Base-by-base conservation (phyloP, 2,329 filamentous ascomycete species). In the Trichoderma sp. region DNA sequence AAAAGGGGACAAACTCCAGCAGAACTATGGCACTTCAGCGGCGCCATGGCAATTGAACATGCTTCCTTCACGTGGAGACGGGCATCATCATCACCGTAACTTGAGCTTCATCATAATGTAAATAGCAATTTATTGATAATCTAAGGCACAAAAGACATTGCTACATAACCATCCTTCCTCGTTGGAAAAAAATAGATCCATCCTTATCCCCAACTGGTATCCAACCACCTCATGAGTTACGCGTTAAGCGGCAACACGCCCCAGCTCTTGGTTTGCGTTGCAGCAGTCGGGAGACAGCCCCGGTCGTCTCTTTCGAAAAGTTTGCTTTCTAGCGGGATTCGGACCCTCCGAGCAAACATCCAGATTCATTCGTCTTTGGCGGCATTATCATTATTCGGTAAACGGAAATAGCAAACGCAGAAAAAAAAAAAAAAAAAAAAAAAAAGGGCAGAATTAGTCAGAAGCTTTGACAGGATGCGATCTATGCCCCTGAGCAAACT, bases 201-300 rank as follows among this genome's bases (percentile, higher is more conserved):
- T 32, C 34, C 4, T 27, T 35, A 1, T 27, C 19, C 9, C 19
- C 19, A 35, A 9, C 10, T 17, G 25, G 19, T 64, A 48, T 56
- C 22, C 37, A 35, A 22, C 37, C 32, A 70, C 69, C 29, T 71
- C 74, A 74, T 68, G 70, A 66, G 72, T 72, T 74, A 74, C 39
- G 64, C 69, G 66, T 70, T 64, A 71, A 37, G 53, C 39, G 19
- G 45, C 71, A 76, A 74, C 74, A 72, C 74, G 72, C 77, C 75
- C 77, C 79, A 81, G 79, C 79, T 75, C 79, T 80, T 80, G 79
- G 78, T 81, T 73, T 73, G 74, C 75, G 71, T 72, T 54, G 54
- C 53, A 32, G 32, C 67, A 45, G 35, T 59, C 27, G 45, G 54
- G 50, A 56, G 37, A 48, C 29, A 32, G 19, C 15, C 50, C 39